phyloP scores from a whole-genome alignment of 352 stramenopile species.

The Pythium dissotocum region DNA sequence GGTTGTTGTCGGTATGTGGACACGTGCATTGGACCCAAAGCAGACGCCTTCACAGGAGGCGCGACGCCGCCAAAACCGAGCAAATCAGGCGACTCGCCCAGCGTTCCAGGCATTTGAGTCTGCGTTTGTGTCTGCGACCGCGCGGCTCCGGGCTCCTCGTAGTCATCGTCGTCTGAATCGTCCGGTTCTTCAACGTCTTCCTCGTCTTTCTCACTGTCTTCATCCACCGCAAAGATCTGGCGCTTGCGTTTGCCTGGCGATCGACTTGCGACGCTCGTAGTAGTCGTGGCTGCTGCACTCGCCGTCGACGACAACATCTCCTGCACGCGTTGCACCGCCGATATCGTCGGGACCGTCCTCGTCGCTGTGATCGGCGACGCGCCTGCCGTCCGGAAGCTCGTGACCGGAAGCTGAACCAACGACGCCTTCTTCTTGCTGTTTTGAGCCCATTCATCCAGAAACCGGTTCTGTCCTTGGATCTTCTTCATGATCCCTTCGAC shows the following conservation, averaged over 20 bases:
- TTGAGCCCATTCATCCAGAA: conserved; percentile 26
- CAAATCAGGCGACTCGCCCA: conserved; percentile 21
- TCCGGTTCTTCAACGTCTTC: conserved; percentile 4
- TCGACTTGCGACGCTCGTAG: background rate
- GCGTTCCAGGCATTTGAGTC: conserved; percentile 12
- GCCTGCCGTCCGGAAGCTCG: background rate
- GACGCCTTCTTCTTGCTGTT: conserved; percentile 16
- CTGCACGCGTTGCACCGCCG: conserved; percentile 20
- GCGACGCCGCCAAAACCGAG: conserved; percentile 23
- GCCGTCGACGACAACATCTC: background rate
- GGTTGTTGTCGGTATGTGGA: background rate
- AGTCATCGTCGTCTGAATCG: background rate
- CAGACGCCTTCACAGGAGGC: conserved; percentile 6
- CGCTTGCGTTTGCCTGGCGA: conserved; percentile 27
- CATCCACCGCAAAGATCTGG: conserved; percentile 16
- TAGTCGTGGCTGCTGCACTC: background rate
- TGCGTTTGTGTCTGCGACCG: conserved; percentile 6
- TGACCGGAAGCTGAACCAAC: conserved; percentile 7
- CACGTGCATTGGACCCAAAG: background rate
- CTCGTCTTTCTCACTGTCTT: conserved; percentile 18
- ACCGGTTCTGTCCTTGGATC: conserved; percentile 26
- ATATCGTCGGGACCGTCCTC: conserved; percentile 12
- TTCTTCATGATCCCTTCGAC: conserved; percentile 28
- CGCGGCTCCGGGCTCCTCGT: background rate
- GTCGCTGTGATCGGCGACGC: background rate